Percentiles rank a stretch among this genome's conserved stretches.
These are phyloP conservation scores for Achaetomiella virescens DNA, from an alignment of 495 filamentous ascomycete genomes.

Conservation along the genomic window DNA sequence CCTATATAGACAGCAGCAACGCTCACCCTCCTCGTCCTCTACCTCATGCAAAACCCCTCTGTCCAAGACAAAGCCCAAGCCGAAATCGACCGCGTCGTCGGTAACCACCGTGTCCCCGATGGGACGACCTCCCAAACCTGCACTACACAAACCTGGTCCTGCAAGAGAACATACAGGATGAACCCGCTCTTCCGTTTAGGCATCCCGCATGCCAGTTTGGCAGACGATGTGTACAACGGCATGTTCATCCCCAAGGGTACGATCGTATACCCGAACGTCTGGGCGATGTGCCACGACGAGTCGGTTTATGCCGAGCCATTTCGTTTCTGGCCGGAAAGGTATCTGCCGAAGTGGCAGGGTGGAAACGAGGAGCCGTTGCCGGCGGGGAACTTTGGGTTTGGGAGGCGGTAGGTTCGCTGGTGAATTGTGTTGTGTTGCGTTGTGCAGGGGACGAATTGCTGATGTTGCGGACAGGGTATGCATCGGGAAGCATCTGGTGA, in stretches of 20 bases:
- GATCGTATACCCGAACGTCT: slow-evolving; percentile 41
- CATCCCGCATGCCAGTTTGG: slow-evolving; percentile 49
- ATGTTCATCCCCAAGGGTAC: slow-evolving; percentile 45
- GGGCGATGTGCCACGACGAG: slow-evolving; percentile 42
- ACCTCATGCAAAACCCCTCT: slow-evolving; percentile 39
- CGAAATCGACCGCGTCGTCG: slow-evolving; percentile 52
- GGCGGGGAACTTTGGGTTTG: slow-evolving; percentile 50
- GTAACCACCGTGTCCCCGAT: slow-evolving; percentile 43
- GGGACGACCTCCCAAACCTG: slow-evolving; percentile 44
- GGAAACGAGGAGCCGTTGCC: slow-evolving; percentile 45
- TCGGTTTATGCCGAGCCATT: slow-evolving; percentile 35
- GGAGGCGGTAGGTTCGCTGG: slow-evolving; percentile 21
- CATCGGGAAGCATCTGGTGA: slow-evolving; percentile 27
- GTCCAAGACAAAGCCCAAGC: slow-evolving; percentile 50
- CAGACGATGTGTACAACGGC: slow-evolving; percentile 48
- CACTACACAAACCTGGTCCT: slow-evolving; percentile 47
- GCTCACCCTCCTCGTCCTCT: slow-evolving; percentile 35
- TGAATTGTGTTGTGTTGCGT: neutral
- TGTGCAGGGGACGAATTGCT: neutral
- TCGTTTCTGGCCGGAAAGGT: slow-evolving; percentile 42
- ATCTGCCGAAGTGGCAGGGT: slow-evolving; percentile 36
- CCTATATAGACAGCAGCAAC: slow-evolving; percentile 33
- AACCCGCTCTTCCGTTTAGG: slow-evolving; percentile 54
- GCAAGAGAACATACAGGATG: slow-evolving; percentile 58
- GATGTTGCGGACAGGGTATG: slow-evolving; percentile 17